Evolutionary conservation across 208 protist species (phyloP), one percentile per base, ranked within the genome.

Genomic region (Phytomonas francai): DNA sequence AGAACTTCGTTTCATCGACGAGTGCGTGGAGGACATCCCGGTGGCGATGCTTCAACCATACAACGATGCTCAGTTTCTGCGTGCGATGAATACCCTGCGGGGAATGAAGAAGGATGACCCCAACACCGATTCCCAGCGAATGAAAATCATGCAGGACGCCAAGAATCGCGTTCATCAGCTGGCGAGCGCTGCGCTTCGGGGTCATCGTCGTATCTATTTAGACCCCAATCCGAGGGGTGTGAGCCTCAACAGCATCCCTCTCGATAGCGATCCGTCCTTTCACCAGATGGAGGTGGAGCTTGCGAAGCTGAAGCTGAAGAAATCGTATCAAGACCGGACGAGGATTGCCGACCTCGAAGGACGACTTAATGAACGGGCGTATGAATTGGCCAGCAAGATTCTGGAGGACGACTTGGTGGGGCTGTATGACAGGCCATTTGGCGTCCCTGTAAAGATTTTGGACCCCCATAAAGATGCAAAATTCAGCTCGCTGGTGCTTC

Each of bases 351-450:
- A 76, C 25, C 25, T 89, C 25, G 74, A 80, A 22, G 73, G 71
- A 0, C 79, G 77, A 34, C 70, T 91, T 39, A 92, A 91, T 66
- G 83, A 90, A 29, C 89, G 86, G n/a, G 84, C 78, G 11, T 77
- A 76, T 57, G 66, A 89, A 59, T 77, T 94, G 60, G 89, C 89
- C 22, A 79, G 77, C 65, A 72, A 87, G 76, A 72, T 83, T 73
- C 74, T 78, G 25, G 76, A 59, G 54, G 63, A 74, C 61, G 85
- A 94, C 58, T 74, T 87, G 30, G 66, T 67, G n/a, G 69, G 75
- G 56, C 70, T 93, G 36, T 59, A 76, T 14, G 42, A 58, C 14
- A 74, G 71, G 39, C 87, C 87, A 58, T 70, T 83, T 27, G 88
- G 84, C 30, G 74, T 92, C 39, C 84, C 84, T 5, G 45, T 93